Conservation (phyloP, 1,139 yeast species). For the Sugiyamaella novakii region DNA sequence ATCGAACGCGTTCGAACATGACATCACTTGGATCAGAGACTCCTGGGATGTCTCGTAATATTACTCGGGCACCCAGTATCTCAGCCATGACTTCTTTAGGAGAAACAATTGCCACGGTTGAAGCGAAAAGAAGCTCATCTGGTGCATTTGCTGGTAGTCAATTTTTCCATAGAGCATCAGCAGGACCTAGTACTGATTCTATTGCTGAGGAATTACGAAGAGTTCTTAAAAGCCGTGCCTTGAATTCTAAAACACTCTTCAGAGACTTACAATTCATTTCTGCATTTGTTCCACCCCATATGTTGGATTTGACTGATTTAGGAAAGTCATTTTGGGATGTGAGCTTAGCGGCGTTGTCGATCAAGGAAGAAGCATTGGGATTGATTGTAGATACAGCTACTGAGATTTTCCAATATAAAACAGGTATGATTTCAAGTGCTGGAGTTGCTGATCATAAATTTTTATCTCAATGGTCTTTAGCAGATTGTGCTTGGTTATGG, state of each 20-base stretch:
- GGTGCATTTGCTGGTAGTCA: slow-evolving; percentile 24
- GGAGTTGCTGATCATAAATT: slow-evolving; percentile 25
- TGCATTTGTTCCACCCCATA: slow-evolving; percentile 41
- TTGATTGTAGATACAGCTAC: slow-evolving; percentile 40
- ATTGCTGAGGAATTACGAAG: slow-evolving; percentile 40
- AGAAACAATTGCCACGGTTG: slow-evolving; percentile 36
- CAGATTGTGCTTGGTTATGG: slow-evolving; percentile 40
- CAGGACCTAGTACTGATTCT: slow-evolving; percentile 40
- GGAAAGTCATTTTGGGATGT: slow-evolving; percentile 46
- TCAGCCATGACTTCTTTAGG: slow-evolving; percentile 33
- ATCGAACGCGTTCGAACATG: slow-evolving; percentile 30
- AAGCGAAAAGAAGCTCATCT: slow-evolving; percentile 35
- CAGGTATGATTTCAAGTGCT: slow-evolving; percentile 21
- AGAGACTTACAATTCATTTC: slow-evolving; percentile 44
- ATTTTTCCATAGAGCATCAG: slow-evolving; percentile 12
- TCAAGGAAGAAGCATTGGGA: slow-evolving; percentile 40
- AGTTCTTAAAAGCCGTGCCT: slow-evolving; percentile 32
- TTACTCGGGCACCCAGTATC: slow-evolving; percentile 23
- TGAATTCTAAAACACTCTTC: slow-evolving; percentile 40
- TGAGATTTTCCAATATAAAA: slow-evolving; percentile 40
- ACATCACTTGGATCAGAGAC: slow-evolving; percentile 33
- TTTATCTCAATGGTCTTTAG: slow-evolving; percentile 32
- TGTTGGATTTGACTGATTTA: slow-evolving; percentile 39
- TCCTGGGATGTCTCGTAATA: slow-evolving; percentile 11
- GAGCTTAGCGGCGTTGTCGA: slow-evolving; percentile 42